These are phyloP conservation scores for Prunus mume DNA, from an alignment of 306 rosid species.

Conservation along the genomic window DNA sequence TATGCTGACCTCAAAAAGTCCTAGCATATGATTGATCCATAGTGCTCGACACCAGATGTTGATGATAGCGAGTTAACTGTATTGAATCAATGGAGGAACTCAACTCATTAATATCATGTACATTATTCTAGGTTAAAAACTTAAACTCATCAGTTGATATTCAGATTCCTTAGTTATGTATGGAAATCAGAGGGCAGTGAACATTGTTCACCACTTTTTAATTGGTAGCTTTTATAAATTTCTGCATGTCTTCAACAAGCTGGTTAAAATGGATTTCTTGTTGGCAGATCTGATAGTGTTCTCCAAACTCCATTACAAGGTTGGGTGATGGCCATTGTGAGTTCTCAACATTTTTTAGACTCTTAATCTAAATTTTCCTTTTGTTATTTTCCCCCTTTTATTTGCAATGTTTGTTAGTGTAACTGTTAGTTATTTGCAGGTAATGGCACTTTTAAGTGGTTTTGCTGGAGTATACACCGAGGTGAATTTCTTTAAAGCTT, in stretches of 20 bases:
- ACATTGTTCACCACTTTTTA: neutral
- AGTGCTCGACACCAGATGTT: neutral
- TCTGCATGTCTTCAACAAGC: neutral
- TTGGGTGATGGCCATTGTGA: constrained; percentile 95
- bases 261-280: neutral
- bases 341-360: constrained; percentile 39
- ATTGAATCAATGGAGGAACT: constrained; percentile 10
- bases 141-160: neutral
- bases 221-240: neutral
- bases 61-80: neutral
- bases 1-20: neutral
- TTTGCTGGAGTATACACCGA: constrained; percentile 95
- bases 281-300: constrained; percentile 81
- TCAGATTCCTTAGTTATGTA: neutral
- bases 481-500: constrained; percentile 47
- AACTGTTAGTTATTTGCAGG: constrained; percentile 43
- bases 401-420: constrained; percentile 13
- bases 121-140: neutral
- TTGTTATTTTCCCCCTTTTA: neutral
- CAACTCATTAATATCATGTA: neutral
- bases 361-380: neutral
- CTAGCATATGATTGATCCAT: neutral
- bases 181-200: constrained; percentile 13
- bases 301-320: constrained; percentile 95
- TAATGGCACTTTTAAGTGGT: constrained; percentile 97